These are phyloP conservation scores for Aurinia saxatilis DNA, from an alignment of 345 rosid species.

Conservation along the genomic window DNA sequence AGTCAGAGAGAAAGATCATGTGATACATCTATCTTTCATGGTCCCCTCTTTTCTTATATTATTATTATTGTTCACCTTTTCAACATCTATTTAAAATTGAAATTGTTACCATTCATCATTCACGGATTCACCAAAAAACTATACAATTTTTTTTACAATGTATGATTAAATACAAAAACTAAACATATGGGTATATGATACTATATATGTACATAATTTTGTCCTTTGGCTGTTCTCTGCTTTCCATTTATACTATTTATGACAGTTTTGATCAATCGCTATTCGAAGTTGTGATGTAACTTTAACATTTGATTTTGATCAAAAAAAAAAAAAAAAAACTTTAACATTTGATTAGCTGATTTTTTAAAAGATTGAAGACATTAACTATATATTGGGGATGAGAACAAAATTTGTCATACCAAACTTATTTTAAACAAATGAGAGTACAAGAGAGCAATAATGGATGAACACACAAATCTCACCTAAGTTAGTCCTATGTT, in stretches of 20 bases:
- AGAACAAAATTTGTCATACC: background rate
- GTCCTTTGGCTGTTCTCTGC: conserved; percentile 22
- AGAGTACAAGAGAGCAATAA: background rate
- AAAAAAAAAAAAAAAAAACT: too few relatives aligned
- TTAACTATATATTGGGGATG: background rate
- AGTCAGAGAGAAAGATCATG: conserved; percentile 24
- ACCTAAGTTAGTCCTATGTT: background rate
- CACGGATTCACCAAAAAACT: background rate
- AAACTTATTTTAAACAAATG: background rate
- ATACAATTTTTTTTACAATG: background rate
- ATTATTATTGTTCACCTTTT: conserved; percentile 10
- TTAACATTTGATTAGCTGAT: conserved; percentile 1
- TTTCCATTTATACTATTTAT: conserved; percentile 1
- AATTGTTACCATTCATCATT: background rate
- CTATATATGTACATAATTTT: background rate
- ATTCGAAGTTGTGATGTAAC: background rate
- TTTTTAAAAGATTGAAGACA: background rate
- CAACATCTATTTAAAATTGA: background rate
- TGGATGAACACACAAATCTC: background rate
- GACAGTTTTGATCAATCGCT: background rate
- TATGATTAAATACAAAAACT: background rate
- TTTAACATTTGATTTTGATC: conserved; percentile 1
- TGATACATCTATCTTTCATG: conserved; percentile 11
- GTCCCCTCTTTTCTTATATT: conserved; percentile 23
- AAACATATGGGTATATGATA: background rate